These are phyloP conservation scores for Suzukiozyma palmioleophila DNA, from an alignment of 1,139 yeast species.

Conservation along the genomic window DNA sequence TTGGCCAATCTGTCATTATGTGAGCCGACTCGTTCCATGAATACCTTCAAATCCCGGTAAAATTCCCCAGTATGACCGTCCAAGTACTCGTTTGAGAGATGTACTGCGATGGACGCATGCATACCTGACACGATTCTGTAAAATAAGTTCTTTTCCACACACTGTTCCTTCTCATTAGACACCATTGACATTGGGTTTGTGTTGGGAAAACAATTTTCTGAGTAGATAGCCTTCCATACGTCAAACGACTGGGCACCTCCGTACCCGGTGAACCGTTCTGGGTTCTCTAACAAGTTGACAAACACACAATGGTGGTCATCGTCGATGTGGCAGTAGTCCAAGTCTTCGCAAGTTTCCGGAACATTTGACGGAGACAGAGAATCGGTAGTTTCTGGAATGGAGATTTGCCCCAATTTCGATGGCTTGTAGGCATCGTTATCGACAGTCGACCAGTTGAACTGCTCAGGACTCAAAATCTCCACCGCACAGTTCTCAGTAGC, in stretches of 20 bases:
- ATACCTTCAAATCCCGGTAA: conserved; percentile 76
- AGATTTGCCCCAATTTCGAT: conserved; percentile 57
- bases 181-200: conserved; percentile 37
- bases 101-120: conserved; percentile 96
- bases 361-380: conserved; percentile 15
- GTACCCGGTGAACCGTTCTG: conserved; percentile 96
- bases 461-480: conserved; percentile 50
- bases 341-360: conserved; percentile 27
- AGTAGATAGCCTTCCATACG: conserved; percentile 91
- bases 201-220: conserved; percentile 81
- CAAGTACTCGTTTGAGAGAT: conserved; percentile 80
- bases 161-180: conserved; percentile 45
- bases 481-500: conserved; percentile 94
- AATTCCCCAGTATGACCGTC: conserved; percentile 72
- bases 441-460: conserved; percentile 59
- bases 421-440: conserved; percentile 70
- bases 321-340: conserved; percentile 60
- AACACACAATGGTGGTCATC: conserved; percentile 65
- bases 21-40: conserved; percentile 86
- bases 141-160: conserved; percentile 83
- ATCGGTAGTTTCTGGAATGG: conserved; percentile 17
- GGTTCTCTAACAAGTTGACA: conserved; percentile 82
- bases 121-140: conserved; percentile 85
- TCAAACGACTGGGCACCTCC: conserved; percentile 88
- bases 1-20: conserved; percentile 87